phyloP scores from a whole-genome alignment of 768 basidiomycete genomes.

The Lactarius sanguifluus region DNA sequence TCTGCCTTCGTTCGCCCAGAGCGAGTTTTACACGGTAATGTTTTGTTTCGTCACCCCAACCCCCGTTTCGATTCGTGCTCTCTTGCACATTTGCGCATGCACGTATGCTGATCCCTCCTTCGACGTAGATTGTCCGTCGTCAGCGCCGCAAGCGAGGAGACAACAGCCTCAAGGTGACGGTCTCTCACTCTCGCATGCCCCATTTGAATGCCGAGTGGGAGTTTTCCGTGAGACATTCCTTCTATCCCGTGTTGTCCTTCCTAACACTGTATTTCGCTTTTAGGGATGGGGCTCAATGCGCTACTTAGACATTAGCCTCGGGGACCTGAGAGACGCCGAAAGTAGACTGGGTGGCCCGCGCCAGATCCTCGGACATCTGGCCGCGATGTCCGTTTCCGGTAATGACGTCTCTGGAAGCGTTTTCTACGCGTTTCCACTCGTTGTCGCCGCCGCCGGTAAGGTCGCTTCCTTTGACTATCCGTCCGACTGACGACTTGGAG shows the following conservation, averaged over 20 bases:
- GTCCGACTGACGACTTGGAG: not conserved
- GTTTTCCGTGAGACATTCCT: slow-evolving; percentile 17
- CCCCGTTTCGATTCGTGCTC: not conserved
- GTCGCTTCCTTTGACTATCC: not conserved
- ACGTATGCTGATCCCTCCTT: slow-evolving; percentile 1
- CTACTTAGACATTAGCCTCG: slow-evolving; percentile 25
- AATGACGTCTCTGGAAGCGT: slow-evolving; percentile 29
- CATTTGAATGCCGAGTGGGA: slow-evolving; percentile 26
- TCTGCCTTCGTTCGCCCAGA: slow-evolving; percentile 24
- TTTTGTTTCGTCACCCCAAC: not conserved
- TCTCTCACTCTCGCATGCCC: slow-evolving; percentile 22
- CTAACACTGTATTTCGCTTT: not conserved
- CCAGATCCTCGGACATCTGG: slow-evolving; percentile 22
- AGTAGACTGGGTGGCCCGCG: slow-evolving; percentile 7
- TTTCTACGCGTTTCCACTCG: slow-evolving; percentile 27
- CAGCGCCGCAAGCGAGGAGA: slow-evolving; percentile 23
- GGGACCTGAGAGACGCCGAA: slow-evolving; percentile 19
- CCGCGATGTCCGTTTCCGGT: slow-evolving; percentile 27
- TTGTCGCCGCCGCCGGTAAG: slow-evolving; percentile 26
- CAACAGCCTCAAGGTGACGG: slow-evolving; percentile 25
- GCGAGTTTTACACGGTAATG: slow-evolving; percentile 25
- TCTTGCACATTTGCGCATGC: not conserved
- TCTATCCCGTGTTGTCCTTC: not conserved
- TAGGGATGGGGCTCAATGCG: slow-evolving; percentile 31
- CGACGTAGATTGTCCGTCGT: slow-evolving; percentile 27